These are phyloP conservation scores for Nakazawaea peltata DNA, from an alignment of 805 yeast species.

Conservation along the genomic window DNA sequence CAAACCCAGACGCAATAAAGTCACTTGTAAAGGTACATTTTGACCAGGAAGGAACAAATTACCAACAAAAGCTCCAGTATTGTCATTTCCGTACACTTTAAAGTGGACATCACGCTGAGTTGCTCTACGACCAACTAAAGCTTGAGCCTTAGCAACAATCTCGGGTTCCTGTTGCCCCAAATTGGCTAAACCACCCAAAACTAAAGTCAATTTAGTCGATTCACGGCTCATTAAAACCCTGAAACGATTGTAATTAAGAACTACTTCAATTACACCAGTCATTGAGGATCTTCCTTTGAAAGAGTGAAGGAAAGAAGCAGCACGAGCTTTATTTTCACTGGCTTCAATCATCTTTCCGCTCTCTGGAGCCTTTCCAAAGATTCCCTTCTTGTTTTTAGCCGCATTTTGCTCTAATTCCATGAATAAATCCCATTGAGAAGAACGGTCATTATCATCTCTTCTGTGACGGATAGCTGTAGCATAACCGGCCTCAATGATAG, in stretches of 20 bases:
- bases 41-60: slow-evolving; percentile 47
- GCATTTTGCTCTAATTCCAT: slow-evolving; percentile 63
- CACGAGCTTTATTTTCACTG: slow-evolving; percentile 62
- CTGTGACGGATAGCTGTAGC: slow-evolving; percentile 76
- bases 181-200: slow-evolving; percentile 66
- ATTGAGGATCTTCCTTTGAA: slow-evolving; percentile 59
- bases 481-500: slow-evolving; percentile 55
- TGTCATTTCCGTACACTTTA: slow-evolving; percentile 63
- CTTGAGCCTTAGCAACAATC: slow-evolving; percentile 34
- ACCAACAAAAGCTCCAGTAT: slow-evolving; percentile 77
- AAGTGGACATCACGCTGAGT: slow-evolving; percentile 70
- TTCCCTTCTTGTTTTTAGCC: slow-evolving; percentile 47
- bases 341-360: slow-evolving; percentile 68
- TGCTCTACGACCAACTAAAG: slow-evolving; percentile 44
- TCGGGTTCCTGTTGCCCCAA: slow-evolving; percentile 22
- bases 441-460: slow-evolving; percentile 62
- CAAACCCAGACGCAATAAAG: slow-evolving; percentile 53
- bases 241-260: slow-evolving; percentile 61
- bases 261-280: slow-evolving; percentile 65
- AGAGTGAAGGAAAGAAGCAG: slow-evolving; percentile 66
- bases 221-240: slow-evolving; percentile 64
- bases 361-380: slow-evolving; percentile 52
- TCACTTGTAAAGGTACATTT: slow-evolving; percentile 47
- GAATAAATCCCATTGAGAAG: slow-evolving; percentile 71
- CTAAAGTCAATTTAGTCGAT: slow-evolving; percentile 57